These are phyloP conservation scores for Pleurotus eryngii DNA, from an alignment of 768 basidiomycete genomes.

Conservation along the genomic window DNA sequence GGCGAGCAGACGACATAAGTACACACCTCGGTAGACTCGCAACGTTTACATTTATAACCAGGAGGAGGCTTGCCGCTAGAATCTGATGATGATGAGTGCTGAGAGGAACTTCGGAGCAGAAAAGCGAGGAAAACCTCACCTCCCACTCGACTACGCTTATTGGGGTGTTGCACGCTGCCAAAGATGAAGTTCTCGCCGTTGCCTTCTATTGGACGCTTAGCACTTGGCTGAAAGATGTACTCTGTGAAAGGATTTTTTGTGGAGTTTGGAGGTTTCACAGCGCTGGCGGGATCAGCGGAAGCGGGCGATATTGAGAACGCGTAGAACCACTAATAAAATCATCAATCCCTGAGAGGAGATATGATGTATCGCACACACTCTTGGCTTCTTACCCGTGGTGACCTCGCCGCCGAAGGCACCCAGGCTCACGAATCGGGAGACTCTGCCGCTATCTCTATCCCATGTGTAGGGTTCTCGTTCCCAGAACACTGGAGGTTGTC, in stretches of 20 bases:
- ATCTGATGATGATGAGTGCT: conserved; percentile 22
- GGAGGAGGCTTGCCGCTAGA: conserved; percentile 58
- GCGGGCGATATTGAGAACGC: conserved; percentile 82
- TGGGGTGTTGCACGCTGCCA: conserved; percentile 54
- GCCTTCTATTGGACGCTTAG: conserved; percentile 54
- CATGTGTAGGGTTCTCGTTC: conserved; percentile 91
- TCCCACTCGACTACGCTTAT: conserved; percentile 59
- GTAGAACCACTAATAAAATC: conserved; percentile 82
- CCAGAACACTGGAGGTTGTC: conserved; percentile 80
- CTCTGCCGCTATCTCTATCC: conserved; percentile 65
- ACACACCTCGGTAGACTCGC: conserved; percentile 70
- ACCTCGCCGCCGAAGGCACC: conserved; percentile 79
- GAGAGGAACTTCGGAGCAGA: conserved; percentile 8
- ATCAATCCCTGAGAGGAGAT: background rate
- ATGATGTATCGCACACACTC: conserved; percentile 48
- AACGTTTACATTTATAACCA: conserved; percentile 76
- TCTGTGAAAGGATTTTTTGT: conserved; percentile 72
- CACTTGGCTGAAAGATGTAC: conserved; percentile 22
- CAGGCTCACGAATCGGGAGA: conserved; percentile 80
- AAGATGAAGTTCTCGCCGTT: conserved; percentile 68
- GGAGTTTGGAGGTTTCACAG: conserved; percentile 52
- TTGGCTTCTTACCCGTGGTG: conserved; percentile 69
- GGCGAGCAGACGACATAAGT: background rate
- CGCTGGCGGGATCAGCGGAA: conserved; percentile 29
- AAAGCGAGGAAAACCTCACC: conserved; percentile 15